Conservation (phyloP, 1,284 basidiomycete species). For the Golubevia sp. region DNA sequence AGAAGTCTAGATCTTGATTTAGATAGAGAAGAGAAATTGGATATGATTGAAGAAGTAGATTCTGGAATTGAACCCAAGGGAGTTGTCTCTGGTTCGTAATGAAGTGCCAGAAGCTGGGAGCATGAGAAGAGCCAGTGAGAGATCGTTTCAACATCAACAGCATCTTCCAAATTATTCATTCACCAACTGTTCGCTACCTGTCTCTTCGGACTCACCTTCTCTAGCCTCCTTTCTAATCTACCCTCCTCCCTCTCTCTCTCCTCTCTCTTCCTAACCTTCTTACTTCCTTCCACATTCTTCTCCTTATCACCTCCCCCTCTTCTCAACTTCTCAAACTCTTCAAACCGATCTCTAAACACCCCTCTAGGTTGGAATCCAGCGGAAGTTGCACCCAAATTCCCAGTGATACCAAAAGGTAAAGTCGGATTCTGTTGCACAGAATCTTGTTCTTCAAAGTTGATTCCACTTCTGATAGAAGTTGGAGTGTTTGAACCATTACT, state of each 20-base stretch:
- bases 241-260: too few relatives aligned
- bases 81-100: background rate
- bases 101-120: background rate
- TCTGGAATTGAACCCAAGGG: background rate
- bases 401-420: background rate
- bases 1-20: background rate
- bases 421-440: background rate
- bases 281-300: too few relatives aligned
- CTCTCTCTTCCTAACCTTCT: too few relatives aligned
- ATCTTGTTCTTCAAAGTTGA: too few relatives aligned
- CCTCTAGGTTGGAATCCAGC: background rate
- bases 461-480: too few relatives aligned
- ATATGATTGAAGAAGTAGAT: background rate
- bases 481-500: background rate
- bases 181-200: too few relatives aligned
- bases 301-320: background rate
- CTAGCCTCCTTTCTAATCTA: too few relatives aligned
- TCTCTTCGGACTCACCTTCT: too few relatives aligned
- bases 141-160: too few relatives aligned
- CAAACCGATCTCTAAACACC: background rate
- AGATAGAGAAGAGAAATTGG: background rate
- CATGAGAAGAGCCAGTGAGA: background rate
- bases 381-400: background rate
- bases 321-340: background rate
- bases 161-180: too few relatives aligned